phyloP scores from a whole-genome alignment of 2,329 filamentous ascomycete genomes.

The Talaromyces atroroseus region DNA sequence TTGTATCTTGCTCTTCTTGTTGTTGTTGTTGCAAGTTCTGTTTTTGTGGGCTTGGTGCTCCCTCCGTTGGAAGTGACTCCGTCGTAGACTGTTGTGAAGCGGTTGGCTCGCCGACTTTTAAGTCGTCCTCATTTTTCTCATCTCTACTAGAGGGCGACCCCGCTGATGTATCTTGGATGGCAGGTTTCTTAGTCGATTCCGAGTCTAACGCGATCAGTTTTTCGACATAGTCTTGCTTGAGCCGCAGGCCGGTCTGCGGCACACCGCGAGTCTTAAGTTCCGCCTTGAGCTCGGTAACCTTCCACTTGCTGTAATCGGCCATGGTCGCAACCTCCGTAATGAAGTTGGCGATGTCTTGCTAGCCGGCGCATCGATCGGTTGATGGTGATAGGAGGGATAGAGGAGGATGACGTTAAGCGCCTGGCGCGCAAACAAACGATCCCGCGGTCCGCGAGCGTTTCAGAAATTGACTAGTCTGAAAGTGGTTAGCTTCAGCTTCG shows the following conservation, averaged over 20 bases:
- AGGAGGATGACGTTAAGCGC: background rate
- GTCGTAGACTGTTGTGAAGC: slow-evolving; percentile 9
- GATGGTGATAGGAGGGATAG: background rate
- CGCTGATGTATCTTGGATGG: slow-evolving; percentile 19
- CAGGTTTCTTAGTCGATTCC: slow-evolving; percentile 26
- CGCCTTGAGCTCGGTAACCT: slow-evolving; percentile 68
- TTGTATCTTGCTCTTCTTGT: background rate
- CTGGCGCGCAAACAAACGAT: background rate
- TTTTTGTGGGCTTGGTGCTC: background rate
- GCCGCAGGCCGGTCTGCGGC: slow-evolving; percentile 63
- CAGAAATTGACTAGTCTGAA: background rate
- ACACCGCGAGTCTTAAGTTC: slow-evolving; percentile 70
- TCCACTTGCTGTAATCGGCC: slow-evolving; percentile 55
- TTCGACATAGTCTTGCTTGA: slow-evolving; percentile 59
- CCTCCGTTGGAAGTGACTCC: background rate
- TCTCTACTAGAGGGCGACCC: slow-evolving; percentile 10
- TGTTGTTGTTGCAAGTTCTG: background rate
- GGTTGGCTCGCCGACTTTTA: slow-evolving; percentile 7
- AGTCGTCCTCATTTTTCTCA: slow-evolving; percentile 10
- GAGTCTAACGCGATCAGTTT: slow-evolving; percentile 49
- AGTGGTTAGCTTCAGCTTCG: background rate
- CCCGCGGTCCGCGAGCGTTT: background rate
- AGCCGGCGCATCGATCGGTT: background rate
- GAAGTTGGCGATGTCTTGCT: background rate
- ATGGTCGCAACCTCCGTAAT: slow-evolving; percentile 27